phyloP scores from a whole-genome alignment of 805 yeast species.

The Candida sithepensis region DNA sequence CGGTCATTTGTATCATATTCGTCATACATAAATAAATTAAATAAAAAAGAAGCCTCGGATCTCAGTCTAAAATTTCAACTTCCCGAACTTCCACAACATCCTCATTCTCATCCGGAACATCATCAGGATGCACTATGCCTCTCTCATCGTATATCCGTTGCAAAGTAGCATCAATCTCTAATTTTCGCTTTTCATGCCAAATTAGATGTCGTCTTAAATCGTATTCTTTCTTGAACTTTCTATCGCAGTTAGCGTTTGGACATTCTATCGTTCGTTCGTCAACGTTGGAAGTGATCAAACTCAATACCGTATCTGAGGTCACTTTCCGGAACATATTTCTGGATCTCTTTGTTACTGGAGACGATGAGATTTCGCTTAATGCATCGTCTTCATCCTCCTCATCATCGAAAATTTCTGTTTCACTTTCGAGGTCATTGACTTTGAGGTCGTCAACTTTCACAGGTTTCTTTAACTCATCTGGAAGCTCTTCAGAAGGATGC shows the following conservation, averaged over 20 bases:
- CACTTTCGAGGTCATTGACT: neutral
- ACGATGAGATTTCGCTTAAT: neutral
- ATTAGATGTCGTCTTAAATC: slow-evolving; percentile 47
- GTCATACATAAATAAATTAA: too few species aligned
- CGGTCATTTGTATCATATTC: too few species aligned
- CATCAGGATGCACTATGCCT: too few species aligned
- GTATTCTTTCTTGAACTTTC: slow-evolving; percentile 48
- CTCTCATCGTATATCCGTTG: slow-evolving; percentile 1
- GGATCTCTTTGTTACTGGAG: slow-evolving; percentile 10
- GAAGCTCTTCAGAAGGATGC: slow-evolving; percentile 30
- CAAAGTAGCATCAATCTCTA: slow-evolving; percentile 13
- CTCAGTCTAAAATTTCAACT: too few species aligned
- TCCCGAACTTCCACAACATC: too few species aligned
- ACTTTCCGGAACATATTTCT: slow-evolving; percentile 32
- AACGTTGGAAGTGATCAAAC: slow-evolving; percentile 36
- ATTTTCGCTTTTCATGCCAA: slow-evolving; percentile 42
- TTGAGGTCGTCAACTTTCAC: neutral
- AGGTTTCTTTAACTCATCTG: slow-evolving; percentile 9
- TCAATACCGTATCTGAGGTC: slow-evolving; percentile 38
- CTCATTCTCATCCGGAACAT: too few species aligned
- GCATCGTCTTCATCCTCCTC: slow-evolving; percentile 1
- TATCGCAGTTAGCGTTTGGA: slow-evolving; percentile 45
- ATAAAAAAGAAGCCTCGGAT: too few species aligned
- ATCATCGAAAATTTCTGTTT: slow-evolving; percentile 1
- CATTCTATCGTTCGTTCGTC: slow-evolving; percentile 39